Percentiles rank a stretch among this genome's conserved stretches.
These are phyloP conservation scores for Solanum pennellii DNA, from an alignment of 257 asterid genomes.

Conservation along the genomic window DNA sequence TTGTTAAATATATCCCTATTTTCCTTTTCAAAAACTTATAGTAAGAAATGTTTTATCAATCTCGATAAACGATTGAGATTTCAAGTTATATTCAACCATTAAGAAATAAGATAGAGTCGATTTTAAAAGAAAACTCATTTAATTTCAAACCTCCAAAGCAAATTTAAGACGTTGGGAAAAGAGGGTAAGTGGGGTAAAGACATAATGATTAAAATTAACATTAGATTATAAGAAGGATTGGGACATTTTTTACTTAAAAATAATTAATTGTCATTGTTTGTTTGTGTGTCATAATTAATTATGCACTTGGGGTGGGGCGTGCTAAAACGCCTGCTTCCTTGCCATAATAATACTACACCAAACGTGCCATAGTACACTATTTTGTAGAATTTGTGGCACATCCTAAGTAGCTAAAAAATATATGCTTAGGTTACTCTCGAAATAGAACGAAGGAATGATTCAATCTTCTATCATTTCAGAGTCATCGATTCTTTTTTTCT, in stretches of 20 bases:
- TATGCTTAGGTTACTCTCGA: not conserved
- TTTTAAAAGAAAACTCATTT: not conserved
- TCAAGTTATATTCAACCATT: no score
- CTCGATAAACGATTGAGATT: not conserved
- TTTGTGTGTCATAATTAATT: not conserved
- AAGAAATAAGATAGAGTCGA: no score
- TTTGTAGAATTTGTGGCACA: not conserved
- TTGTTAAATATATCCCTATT: not conserved
- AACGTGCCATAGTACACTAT: not conserved
- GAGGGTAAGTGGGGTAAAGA: not conserved
- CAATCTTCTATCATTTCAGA: not conserved
- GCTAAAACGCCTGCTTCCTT: not conserved
- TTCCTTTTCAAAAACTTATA: not conserved
- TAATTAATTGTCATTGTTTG: not conserved
- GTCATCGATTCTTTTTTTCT: accelerated
- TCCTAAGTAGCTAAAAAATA: not conserved
- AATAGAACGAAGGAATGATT: not conserved
- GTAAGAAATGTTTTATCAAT: not conserved
- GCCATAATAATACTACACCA: not conserved
- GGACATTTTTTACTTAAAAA: not conserved
- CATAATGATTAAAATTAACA: not conserved
- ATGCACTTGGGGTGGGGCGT: not conserved
- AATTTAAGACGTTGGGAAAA: not conserved
- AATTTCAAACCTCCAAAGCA: not conserved
- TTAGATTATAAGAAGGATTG: not conserved